A percentile compares a stretch with the other conserved stretches of the same genome.
phyloP scores from a whole-genome alignment of 371 early-diverging fungal species.

The Mortierella sp. region DNA sequence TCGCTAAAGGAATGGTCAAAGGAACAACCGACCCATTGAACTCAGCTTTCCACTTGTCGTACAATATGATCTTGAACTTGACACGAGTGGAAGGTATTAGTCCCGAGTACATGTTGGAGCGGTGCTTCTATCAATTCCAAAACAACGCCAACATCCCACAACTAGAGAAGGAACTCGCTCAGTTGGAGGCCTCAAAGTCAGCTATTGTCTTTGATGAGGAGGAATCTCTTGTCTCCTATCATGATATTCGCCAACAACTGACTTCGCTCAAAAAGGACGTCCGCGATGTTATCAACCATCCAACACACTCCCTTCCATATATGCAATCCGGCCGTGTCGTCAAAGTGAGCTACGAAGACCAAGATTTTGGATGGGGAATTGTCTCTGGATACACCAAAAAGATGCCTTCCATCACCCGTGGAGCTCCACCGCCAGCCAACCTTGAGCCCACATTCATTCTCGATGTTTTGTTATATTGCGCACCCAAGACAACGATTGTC shows the following conservation, averaged over 20 bases:
- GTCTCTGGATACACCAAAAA: constrained; percentile 75
- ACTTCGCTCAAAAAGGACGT: constrained; percentile 74
- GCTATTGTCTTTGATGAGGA: constrained; percentile 78
- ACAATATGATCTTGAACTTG: constrained; percentile 99
- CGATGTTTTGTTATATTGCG: constrained; percentile 88
- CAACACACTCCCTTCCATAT: constrained; percentile 83
- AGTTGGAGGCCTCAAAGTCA: constrained; percentile 70
- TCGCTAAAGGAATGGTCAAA: constrained; percentile 95
- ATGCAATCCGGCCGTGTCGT: constrained; percentile 92
- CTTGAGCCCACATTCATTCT: constrained; percentile 72
- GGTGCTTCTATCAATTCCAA: constrained; percentile 98
- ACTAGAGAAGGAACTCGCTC: constrained; percentile 66
- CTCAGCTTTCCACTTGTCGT: constrained; percentile 98
- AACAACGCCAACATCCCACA: constrained; percentile 87
- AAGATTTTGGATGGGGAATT: constrained; percentile 96
- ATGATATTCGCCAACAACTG: constrained; percentile 82
- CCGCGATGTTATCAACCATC: constrained; percentile 86
- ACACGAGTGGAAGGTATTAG: constrained; percentile 97
- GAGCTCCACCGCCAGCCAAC: constrained; percentile 40
- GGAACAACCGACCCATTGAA: constrained; percentile 90
- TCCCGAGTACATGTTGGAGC: constrained; percentile 95
- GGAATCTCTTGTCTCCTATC: constrained; percentile 77
- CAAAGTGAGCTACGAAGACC: constrained; percentile 70
- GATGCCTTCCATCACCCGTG: constrained; percentile 41
- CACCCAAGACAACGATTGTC: constrained; percentile 64